Evolutionary conservation across 2,329 filamentous ascomycete genomes (phyloP), one percentile per base, ranked within the genome.

Genomic region (Nothophoma quercina): DNA sequence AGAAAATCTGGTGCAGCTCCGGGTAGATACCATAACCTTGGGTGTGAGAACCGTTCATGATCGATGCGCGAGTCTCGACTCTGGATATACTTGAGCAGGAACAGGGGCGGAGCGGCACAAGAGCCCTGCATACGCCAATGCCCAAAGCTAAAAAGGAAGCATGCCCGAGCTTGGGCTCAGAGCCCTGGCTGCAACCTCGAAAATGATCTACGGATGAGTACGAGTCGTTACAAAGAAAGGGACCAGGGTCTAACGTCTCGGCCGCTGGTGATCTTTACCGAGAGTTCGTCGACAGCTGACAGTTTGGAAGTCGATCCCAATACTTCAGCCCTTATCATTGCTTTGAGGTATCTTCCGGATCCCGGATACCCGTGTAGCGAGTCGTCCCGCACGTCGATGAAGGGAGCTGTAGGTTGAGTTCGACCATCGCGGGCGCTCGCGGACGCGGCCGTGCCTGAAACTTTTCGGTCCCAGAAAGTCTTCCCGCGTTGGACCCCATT

Each of bases 11-110:
- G 53, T 51, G 45, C 39, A 51, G 36, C 32, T 25, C 42, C 61
- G 55, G 39, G 58, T 51, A 62, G 63, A 58, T 59, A 59, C 52
- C 47, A 51, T 26, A 51, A 45, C 30, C 26, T 41, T 55, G 59
- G 45, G 44, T 52, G 33, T 10, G 23, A 22, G 29, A 16, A 13
- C 38, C 21, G 21, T 38, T 18, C 43, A 34, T 23, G 19, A 21
- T 22, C 18, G 28, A 10, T 45, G 35, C 23, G 29, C 23, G 51
- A 55, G 45, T 22, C 51, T 49, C 28, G 51, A 55, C 45, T 40
- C 28, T 44, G 36, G 16, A 43, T 53, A 39, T 43, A 53, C 43
- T 29, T 18, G 16, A 33, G 21, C 18, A 23, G 23, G n/a, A 36
- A 29, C 51, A 55, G 51, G 51, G 51, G 51, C 45, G 23, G 36